Base-by-base conservation (phyloP, 169 alveolate species). In the Plasmodium gonderi region DNA sequence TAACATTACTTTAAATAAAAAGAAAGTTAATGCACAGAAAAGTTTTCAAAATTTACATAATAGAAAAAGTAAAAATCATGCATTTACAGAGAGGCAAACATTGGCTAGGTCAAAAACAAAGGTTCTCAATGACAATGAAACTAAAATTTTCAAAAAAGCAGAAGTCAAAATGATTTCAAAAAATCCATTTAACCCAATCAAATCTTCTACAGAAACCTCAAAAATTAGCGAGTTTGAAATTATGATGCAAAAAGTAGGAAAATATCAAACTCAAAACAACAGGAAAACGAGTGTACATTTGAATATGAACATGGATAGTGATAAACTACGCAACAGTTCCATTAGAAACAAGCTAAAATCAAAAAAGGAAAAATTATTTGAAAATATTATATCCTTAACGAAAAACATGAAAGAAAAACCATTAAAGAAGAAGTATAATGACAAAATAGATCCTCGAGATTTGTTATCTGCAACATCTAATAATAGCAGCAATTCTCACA, bases 381-480 rank as follows among this genome's bases (percentile, higher is more conserved):
- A 83, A 36, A 83, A 83, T 20, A 83, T 83, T 83, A 64, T 83
- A 72, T 83, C 83, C 64, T 74, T 83, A 76, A 83, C 92, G 14
- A 83, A 83, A 47, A 83, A 83, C 68, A 83, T 83, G 92, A 83
- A 83, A 40, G 78, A 83, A 5, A 64, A 83, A 1, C 92, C 92
- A 54, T 60, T 83, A 49, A 83, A 83, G 67, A 83, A 83, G 44
- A 72, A 69, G 64, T 83, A 83, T 47, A 69, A 83, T 44, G 85
- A 68, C 29, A 33, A 83, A 26, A 83, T 83, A 31, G 76, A 83
- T 14, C 83, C 79, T 11, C 38, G 65, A 17, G 83, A 83, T 83
- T 83, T 83, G 42, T 47, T 83, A 45, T 83, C 92, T 42, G 9
- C 42, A 49, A 74, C 54, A 17, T 83, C 92, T 45, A 83, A 69